phyloP scores from a whole-genome alignment of 1,139 yeast genomes.

The Entelexis sorbosivorans region DNA sequence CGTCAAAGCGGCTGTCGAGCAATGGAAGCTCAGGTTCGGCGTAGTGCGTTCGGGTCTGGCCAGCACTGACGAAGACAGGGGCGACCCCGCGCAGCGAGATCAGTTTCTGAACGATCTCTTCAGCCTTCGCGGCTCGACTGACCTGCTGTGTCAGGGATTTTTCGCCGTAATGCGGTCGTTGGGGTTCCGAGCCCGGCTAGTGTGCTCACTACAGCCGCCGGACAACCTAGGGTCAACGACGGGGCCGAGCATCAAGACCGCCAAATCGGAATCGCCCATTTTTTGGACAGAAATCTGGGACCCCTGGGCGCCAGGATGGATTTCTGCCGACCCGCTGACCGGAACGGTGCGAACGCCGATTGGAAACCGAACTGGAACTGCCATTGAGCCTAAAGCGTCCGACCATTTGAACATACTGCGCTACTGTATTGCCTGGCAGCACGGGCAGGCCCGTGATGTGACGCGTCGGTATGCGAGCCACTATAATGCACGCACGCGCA shows the following conservation, averaged over 20 bases:
- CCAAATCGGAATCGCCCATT: constrained; percentile 41
- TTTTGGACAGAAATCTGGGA: constrained; percentile 97
- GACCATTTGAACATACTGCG: constrained; percentile 51
- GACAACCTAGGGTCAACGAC: constrained; percentile 43
- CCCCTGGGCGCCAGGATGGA: constrained; percentile 56
- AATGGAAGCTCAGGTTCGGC: constrained; percentile 52
- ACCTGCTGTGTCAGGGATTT: constrained; percentile 79
- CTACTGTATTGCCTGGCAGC: constrained; percentile 72
- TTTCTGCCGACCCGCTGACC: constrained; percentile 72
- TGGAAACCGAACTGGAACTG: constrained; percentile 35
- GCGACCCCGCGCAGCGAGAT: constrained; percentile 19
- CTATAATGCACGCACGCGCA: constrained; percentile 64
- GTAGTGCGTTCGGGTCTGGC: constrained; percentile 43
- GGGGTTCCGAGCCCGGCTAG: constrained; percentile 61
- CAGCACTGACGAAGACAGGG: constrained; percentile 27
- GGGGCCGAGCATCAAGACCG: constrained; percentile 21
- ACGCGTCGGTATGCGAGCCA: constrained; percentile 68
- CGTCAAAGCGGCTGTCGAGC: constrained; percentile 48
- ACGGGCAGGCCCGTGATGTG: constrained; percentile 62
- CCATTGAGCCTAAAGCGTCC: constrained; percentile 64
- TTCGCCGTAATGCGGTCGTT: constrained; percentile 61
- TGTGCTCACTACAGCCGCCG: constrained; percentile 80
- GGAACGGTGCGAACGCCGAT: constrained; percentile 34
- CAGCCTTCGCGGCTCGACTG: constrained; percentile 50
- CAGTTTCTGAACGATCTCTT: constrained; percentile 24